Base-by-base conservation (phyloP, 768 basidiomycete species). In the Sistotremastrum suecicum region DNA sequence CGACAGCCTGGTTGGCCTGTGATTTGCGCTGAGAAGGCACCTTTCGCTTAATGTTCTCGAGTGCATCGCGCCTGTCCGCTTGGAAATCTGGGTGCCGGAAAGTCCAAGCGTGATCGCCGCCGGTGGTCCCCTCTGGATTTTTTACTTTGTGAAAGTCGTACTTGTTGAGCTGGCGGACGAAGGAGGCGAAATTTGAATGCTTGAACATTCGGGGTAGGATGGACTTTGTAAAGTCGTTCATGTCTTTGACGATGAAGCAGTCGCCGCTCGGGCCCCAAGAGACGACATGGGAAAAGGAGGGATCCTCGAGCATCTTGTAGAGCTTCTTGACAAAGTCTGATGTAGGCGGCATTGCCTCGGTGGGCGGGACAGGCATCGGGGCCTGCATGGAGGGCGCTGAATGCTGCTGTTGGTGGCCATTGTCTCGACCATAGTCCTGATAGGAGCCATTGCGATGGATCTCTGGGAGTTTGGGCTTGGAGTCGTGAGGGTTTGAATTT, bases 261-360 rank as follows among this genome's bases (percentile, higher is more conserved):
- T 92, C 87, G 34, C 88, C 87, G 41, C 72, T 69, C 0, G 83
- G 76, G 3, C 81, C 80, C 89, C 89, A 92, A 1, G 75, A 78
- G 5, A 92, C 87, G 41, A 89, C 75, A 30, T 76, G 68, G 30
- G 75, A 61, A 65, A 83, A 83, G 0, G 74, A 58, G 31, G 74
- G 72, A 55, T 91, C 87, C 60, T 89, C 84, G 37, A 92, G 78
- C 87, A 92, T 92, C 59, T 83, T 86, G 82, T 83, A 91, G 6
- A 94, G 66, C 60, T 91, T 92, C 68, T 91, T 91, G 53, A 92
- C 89, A 59, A 94, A 94, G 63, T 92, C 89, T 54, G 78, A 81
- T 33, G 90, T 84, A n/a, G 82, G 76, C 1, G 86, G 81, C 83
- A 87, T 82, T 47, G 70, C 68, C 56, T 87, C 85, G 11, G 20